Conservation (phyloP, 306 rosid genomes). For the Dryas drummondii region DNA sequence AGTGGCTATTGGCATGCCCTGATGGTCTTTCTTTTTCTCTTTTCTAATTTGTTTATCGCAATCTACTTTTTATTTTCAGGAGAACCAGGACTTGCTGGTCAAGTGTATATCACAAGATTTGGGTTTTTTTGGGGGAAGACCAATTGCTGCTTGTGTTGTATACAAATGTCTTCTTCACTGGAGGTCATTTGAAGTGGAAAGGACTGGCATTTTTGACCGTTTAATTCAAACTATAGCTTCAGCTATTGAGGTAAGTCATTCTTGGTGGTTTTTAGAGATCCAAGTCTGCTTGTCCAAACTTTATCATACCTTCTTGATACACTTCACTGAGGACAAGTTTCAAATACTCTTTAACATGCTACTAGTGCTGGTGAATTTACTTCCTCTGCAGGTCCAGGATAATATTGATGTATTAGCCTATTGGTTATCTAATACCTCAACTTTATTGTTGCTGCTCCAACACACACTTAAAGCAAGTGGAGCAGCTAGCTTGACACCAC, state of each 20-base stretch:
- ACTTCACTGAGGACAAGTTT: slow-evolving; percentile 9
- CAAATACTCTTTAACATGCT: slow-evolving; percentile 22
- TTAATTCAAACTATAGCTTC: slow-evolving; percentile 96
- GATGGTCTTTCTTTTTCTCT: slow-evolving; percentile 14
- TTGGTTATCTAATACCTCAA: slow-evolving; percentile 97
- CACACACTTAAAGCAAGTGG: slow-evolving; percentile 99
- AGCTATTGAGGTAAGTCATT: slow-evolving; percentile 72
- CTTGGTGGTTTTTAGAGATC: slow-evolving; percentile 22
- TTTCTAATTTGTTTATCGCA: slow-evolving; percentile 23
- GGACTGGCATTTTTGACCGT: slow-evolving; percentile 92
- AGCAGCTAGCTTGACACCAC: slow-evolving; percentile 99
- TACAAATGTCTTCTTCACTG: slow-evolving; percentile 99
- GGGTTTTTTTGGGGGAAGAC: slow-evolving; percentile 96
- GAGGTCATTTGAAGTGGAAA: slow-evolving; percentile 99
- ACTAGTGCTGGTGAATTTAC: slow-evolving; percentile 29
- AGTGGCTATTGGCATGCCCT: slow-evolving; percentile 35
- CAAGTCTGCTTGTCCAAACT: slow-evolving; percentile 7
- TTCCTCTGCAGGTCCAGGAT: slow-evolving; percentile 71
- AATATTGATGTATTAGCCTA: slow-evolving; percentile 83
- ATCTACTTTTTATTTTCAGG: slow-evolving; percentile 57
- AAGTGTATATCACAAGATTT: slow-evolving; percentile 88
- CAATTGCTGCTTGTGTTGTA: slow-evolving; percentile 90
- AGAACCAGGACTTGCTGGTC: slow-evolving; percentile 92
- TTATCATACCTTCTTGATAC: slow-evolving; percentile 27
- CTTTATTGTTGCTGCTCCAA: slow-evolving; percentile 90